Evolutionary conservation across 352 stramenopile genomes (phyloP).

Genomic region (Blastocystis sp.): DNA sequence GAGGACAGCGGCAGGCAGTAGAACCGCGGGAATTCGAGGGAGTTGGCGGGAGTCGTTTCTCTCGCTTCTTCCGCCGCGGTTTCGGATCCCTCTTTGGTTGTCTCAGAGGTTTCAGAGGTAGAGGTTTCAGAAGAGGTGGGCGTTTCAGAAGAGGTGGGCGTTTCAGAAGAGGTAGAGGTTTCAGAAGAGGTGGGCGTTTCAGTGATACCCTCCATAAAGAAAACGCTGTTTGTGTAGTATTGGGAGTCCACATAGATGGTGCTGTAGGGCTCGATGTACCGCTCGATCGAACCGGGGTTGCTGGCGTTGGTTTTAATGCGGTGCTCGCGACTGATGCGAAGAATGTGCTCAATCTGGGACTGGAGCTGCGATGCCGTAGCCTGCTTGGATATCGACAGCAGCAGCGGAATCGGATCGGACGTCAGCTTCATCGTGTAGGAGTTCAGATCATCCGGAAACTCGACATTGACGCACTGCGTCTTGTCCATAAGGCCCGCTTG

Average conservation of each 20-base stretch:
- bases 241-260: background rate
- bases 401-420: background rate
- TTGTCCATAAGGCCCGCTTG: background rate
- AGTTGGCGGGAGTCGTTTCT: background rate
- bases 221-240: slow-evolving; percentile 47
- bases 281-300: background rate
- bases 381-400: background rate
- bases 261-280: background rate
- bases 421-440: background rate
- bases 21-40: slow-evolving; percentile 22
- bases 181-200: background rate
- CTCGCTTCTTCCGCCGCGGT: background rate
- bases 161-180: background rate
- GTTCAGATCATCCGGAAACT: background rate
- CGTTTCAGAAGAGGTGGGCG: background rate
- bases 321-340: background rate
- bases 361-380: background rate
- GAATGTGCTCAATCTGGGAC: background rate
- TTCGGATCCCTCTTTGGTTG: background rate
- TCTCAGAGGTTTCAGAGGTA: background rate
- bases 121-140: background rate
- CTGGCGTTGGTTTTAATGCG: slow-evolving; percentile 4
- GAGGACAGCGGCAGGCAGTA: background rate
- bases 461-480: background rate
- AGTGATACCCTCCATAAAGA: slow-evolving; percentile 9